These are phyloP conservation scores for Basipetospora chlamydospora DNA, from an alignment of 2,329 filamentous ascomycete genomes.

Conservation along the genomic window DNA sequence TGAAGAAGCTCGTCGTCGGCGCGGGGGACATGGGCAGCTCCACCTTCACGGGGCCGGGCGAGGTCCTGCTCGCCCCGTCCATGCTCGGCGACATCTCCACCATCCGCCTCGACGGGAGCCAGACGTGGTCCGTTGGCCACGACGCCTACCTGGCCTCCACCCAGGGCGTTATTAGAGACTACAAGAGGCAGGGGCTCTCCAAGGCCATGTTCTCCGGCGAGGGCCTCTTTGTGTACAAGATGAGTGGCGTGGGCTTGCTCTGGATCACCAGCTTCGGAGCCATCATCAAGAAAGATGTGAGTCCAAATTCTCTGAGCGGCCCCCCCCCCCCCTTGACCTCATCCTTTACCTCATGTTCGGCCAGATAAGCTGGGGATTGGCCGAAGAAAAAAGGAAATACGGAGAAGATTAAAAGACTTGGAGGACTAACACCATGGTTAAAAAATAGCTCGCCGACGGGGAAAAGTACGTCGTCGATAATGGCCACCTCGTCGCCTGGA, in stretches of 20 bases:
- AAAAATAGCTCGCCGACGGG: conserved; percentile 37
- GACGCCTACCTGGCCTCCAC: conserved; percentile 80
- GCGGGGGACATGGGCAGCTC: conserved; percentile 69
- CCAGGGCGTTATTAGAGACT: conserved; percentile 74
- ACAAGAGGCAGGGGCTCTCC: conserved; percentile 69
- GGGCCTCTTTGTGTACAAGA: conserved; percentile 79
- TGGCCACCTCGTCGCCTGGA: conserved; percentile 90
- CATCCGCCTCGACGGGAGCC: conserved; percentile 55
- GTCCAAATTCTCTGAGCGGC: conserved; percentile 20
- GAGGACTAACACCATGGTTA: not conserved
- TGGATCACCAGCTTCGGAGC: conserved; percentile 93
- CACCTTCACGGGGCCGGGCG: conserved; percentile 76
- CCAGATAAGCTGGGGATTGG: too few relatives aligned
- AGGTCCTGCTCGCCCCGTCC: conserved; percentile 69
- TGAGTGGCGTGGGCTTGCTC: conserved; percentile 63
- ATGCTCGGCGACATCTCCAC: conserved; percentile 76
- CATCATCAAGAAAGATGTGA: conserved; percentile 84
- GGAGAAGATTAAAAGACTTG: too few relatives aligned
- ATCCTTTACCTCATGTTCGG: not conserved
- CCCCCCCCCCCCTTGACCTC: not conserved
- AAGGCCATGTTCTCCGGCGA: conserved; percentile 94
- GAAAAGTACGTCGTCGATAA: conserved; percentile 92
- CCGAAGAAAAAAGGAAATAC: too few relatives aligned
- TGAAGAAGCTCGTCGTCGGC: conserved; percentile 72
- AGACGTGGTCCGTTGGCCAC: conserved; percentile 72